These are phyloP conservation scores for Lactarius evosmus DNA, from an alignment of 768 basidiomycete genomes.

Conservation along the genomic window DNA sequence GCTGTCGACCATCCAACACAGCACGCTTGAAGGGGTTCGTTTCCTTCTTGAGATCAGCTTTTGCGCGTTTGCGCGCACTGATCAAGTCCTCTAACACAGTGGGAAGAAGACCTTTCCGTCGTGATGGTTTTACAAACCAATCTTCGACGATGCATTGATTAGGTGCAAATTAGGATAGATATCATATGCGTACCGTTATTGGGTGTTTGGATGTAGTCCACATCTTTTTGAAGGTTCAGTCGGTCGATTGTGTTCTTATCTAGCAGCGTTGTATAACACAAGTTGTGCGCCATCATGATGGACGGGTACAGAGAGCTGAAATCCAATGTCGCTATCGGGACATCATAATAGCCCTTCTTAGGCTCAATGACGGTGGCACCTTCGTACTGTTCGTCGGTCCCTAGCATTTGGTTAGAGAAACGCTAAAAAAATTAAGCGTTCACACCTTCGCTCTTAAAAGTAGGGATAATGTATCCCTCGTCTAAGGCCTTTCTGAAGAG, in stretches of 20 bases:
- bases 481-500: slow-evolving; percentile 90
- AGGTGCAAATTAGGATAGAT: neutral
- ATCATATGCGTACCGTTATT: slow-evolving; percentile 69
- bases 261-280: slow-evolving; percentile 96
- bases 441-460: slow-evolving; percentile 79
- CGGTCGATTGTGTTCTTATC: slow-evolving; percentile 77
- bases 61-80: slow-evolving; percentile 89
- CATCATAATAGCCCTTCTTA: slow-evolving; percentile 91
- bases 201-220: slow-evolving; percentile 92
- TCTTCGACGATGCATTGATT: slow-evolving; percentile 46
- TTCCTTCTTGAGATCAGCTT: slow-evolving; percentile 94
- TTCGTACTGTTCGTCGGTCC: slow-evolving; percentile 95
- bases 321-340: slow-evolving; percentile 96
- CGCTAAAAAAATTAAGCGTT: neutral
- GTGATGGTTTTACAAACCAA: slow-evolving; percentile 69
- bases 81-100: slow-evolving; percentile 93
- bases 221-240: slow-evolving; percentile 71
- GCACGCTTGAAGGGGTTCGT: slow-evolving; percentile 96
- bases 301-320: slow-evolving; percentile 98
- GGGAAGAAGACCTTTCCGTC: slow-evolving; percentile 86
- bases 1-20: slow-evolving; percentile 93
- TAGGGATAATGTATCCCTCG: slow-evolving; percentile 86
- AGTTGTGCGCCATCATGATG: slow-evolving; percentile 99
- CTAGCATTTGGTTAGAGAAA: slow-evolving; percentile 38
- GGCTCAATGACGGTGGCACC: slow-evolving; percentile 99